Evolutionary conservation across 2,329 filamentous ascomycete species (phyloP), one percentile per base, ranked within the genome.

Genomic region (Lasiodiplodia theobromae): DNA sequence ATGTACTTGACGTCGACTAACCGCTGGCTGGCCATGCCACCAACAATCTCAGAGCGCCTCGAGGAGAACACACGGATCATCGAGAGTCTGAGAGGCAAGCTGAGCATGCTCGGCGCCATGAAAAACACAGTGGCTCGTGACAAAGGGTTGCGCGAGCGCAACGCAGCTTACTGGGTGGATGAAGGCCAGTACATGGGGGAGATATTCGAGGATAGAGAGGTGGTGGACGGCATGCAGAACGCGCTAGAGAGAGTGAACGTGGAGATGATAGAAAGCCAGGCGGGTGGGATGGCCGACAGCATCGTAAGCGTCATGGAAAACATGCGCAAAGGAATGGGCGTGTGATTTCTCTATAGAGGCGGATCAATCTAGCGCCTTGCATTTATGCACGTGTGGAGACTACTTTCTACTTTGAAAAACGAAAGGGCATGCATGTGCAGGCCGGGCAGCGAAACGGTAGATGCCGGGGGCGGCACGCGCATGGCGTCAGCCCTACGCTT

Each of bases 1-100:
- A 82, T 97, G 47, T 97, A 90, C 81, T 84, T 96, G 4, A 90
- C 91, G 2, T 88, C 89, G 18, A 97, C 96, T 4, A 91, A 94
- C 75, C 89, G 94, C 23, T 91, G 92, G 69, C 92, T 96, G 72
- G 86, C 88, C 25, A 82, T 84, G 57, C 87, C 89, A 16, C 86
- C 87, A 0, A 83, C 86, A 0, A 78, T 89, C 0, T 86, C 89
- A 0, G 89, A 92, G 77, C 88, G 92, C 70, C 80, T 96, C 52
- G 90, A 93, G 72, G 78, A 82, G 69, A 77, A 81, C 2, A 85
- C 87, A 62, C 83, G 86, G 60, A 79, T 83, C 3, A 78, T 97
- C 60, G 86, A 88, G 53, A 80, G 81, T 5, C 84, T 87, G 14
- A 86, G 89, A 76, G 86, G 87, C 67, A 93, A 91, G 77, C 78